phyloP scores from a whole-genome alignment of 306 rosid species.

The Hippophae tibetana region DNA sequence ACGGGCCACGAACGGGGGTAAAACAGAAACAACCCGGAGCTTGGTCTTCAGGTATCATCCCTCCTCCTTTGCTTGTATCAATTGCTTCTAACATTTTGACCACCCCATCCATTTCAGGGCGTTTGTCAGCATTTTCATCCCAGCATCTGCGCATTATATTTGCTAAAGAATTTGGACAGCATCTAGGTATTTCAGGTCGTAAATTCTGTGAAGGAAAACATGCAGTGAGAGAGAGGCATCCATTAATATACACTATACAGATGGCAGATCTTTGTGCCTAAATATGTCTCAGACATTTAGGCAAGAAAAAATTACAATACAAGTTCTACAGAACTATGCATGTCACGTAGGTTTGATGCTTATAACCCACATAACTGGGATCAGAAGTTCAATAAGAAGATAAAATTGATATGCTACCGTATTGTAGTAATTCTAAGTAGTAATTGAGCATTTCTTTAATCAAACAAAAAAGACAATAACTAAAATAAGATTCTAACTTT shows the following conservation, averaged over 20 bases:
- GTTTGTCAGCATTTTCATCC: slow-evolving; percentile 40
- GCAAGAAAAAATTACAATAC: too few species aligned
- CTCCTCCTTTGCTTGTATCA: slow-evolving; percentile 55
- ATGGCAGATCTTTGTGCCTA: too few species aligned
- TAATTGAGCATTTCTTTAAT: too few species aligned
- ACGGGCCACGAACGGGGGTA: slow-evolving; percentile 38
- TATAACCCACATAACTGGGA: too few species aligned
- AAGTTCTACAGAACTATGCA: not conserved
- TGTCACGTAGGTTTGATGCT: not conserved
- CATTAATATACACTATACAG: not conserved
- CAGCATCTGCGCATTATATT: slow-evolving; percentile 45
- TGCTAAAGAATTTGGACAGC: slow-evolving; percentile 46
- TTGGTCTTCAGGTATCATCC: slow-evolving; percentile 44
- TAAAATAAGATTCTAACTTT: too few species aligned
- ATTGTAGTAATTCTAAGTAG: too few species aligned
- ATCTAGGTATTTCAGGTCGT: slow-evolving; percentile 41
- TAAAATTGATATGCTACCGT: too few species aligned
- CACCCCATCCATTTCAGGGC: slow-evolving; percentile 50
- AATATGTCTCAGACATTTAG: too few species aligned
- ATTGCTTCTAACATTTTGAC: slow-evolving; percentile 49
- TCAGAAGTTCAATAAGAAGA: too few species aligned
- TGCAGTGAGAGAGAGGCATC: not conserved
- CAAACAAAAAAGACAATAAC: too few species aligned
- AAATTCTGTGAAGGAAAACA: slow-evolving; percentile 32
- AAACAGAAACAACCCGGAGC: slow-evolving; percentile 36